Evolutionary conservation across 768 basidiomycete species (phyloP).

Genomic region (Austroboletus festivus): DNA sequence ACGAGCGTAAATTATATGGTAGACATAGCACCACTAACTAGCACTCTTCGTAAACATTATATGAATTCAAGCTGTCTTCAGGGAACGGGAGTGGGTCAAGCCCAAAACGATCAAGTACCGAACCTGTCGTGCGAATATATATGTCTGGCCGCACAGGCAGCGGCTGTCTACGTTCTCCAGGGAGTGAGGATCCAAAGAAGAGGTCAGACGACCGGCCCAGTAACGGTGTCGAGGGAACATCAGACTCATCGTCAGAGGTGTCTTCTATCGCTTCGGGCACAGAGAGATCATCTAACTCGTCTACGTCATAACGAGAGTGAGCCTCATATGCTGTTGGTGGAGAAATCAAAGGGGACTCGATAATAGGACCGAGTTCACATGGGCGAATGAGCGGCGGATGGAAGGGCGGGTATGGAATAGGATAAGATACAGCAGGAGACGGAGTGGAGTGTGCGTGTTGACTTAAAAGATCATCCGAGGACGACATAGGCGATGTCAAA

Average conservation of each 20-base stretch:
- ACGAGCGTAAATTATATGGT: slow-evolving; percentile 26
- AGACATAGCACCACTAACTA: slow-evolving; percentile 52
- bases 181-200: slow-evolving; percentile 48
- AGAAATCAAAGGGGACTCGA: slow-evolving; percentile 43
- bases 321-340: slow-evolving; percentile 42
- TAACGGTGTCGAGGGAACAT: slow-evolving; percentile 61
- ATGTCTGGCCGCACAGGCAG: slow-evolving; percentile 55
- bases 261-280: slow-evolving; percentile 84
- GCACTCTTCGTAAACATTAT: slow-evolving; percentile 63
- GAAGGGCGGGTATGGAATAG: slow-evolving; percentile 65
- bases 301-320: slow-evolving; percentile 58
- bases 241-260: slow-evolving; percentile 82
- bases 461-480: slow-evolving; percentile 68
- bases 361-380: slow-evolving; percentile 45
- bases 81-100: slow-evolving; percentile 72
- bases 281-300: slow-evolving; percentile 65
- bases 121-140: slow-evolving; percentile 57
- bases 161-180: slow-evolving; percentile 47
- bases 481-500: slow-evolving; percentile 66
- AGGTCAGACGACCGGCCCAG: slow-evolving; percentile 56
- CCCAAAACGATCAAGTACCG: slow-evolving; percentile 63
- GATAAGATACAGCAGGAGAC: slow-evolving; percentile 52
- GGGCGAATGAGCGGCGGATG: slow-evolving; percentile 54
- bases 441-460: slow-evolving; percentile 49
- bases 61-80: slow-evolving; percentile 43